phyloP scores from a whole-genome alignment of 768 basidiomycete genomes.

The Lyophyllum decastes region DNA sequence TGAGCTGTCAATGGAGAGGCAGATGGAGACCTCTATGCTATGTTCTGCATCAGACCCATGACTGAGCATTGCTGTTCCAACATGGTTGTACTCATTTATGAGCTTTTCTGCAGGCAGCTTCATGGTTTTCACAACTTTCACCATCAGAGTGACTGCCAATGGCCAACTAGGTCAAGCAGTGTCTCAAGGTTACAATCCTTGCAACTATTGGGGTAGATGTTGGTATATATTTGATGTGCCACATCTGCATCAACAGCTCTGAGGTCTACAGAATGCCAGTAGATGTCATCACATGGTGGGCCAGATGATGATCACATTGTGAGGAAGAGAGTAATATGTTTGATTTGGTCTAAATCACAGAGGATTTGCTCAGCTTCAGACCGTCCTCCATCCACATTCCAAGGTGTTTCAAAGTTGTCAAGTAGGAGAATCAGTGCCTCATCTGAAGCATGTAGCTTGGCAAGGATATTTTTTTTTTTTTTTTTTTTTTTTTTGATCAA shows the following conservation, averaged over 20 bases:
- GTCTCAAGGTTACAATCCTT: constrained; percentile 20
- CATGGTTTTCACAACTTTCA: constrained; percentile 13
- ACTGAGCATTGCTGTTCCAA: constrained; percentile 1
- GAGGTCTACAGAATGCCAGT: constrained; percentile 20
- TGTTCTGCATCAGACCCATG: constrained; percentile 2
- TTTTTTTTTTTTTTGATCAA: too few species aligned
- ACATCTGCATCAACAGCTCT: constrained; percentile 19
- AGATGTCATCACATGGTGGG: constrained; percentile 28
- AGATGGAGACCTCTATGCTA: constrained; percentile 11
- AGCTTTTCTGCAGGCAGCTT: neutral
- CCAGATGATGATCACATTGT: constrained; percentile 11
- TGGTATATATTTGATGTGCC: constrained; percentile 22
- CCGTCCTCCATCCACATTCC: constrained; percentile 24
- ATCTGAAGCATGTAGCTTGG: too few species aligned
- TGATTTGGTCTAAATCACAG: neutral
- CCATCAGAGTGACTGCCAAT: constrained; percentile 34
- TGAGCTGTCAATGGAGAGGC: constrained; percentile 8
- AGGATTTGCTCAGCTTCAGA: constrained; percentile 21
- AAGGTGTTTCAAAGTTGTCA: constrained; percentile 43
- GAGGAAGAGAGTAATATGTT: constrained; percentile 14
- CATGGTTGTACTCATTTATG: neutral
- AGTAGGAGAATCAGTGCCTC: too few species aligned
- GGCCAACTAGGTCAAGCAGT: constrained; percentile 25
- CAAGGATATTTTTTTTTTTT: too few species aligned
- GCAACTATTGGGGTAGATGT: constrained; percentile 17